Conservation (phyloP, 169 alveolate species). For the Eimeria acervulina region DNA sequence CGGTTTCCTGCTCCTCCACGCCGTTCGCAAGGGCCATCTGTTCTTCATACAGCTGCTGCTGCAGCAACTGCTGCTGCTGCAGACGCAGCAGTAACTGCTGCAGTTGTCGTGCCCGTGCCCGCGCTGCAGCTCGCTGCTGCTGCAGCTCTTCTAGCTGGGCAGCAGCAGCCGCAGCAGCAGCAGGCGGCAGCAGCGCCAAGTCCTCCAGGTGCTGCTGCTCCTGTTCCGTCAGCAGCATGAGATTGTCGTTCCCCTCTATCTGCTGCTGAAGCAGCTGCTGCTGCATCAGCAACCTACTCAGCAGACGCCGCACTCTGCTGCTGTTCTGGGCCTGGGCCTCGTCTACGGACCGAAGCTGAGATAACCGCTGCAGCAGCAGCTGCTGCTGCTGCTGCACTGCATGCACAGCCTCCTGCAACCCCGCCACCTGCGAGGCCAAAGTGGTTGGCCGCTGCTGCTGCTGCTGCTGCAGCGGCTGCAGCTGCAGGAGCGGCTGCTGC, state of each 20-base stretch:
- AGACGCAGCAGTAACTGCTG: conserved; percentile 54
- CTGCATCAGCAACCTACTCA: conserved; percentile 45
- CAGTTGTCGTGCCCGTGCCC: conserved; percentile 39
- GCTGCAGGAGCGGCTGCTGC: conserved; percentile 45
- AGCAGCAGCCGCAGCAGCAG: conserved; percentile 2
- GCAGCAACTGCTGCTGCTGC: conserved; percentile 59
- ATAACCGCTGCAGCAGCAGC: conserved; percentile 40
- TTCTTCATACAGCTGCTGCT: conserved; percentile 51
- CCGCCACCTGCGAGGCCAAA: conserved; percentile 35
- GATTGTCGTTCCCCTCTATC: conserved; percentile 23
- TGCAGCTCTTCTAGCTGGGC: neutral
- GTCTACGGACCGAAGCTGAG: neutral
- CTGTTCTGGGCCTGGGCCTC: conserved; percentile 43
- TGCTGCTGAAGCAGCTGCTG: conserved; percentile 73
- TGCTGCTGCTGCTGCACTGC: conserved; percentile 55
- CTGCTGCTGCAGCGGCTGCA: conserved; percentile 44
- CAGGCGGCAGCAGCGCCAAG: conserved; percentile 35
- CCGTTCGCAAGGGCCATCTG: conserved; percentile 26
- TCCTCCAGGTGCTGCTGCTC: conserved; percentile 68
- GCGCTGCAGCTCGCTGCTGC: conserved; percentile 17
- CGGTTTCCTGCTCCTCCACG: neutral
- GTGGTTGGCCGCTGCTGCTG: conserved; percentile 38
- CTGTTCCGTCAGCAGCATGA: neutral
- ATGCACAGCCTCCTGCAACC: conserved; percentile 38
- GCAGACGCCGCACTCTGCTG: conserved; percentile 52